Base-by-base conservation (phyloP, 2,329 filamentous ascomycete genomes). In the Neofusicoccum cordaticola region DNA sequence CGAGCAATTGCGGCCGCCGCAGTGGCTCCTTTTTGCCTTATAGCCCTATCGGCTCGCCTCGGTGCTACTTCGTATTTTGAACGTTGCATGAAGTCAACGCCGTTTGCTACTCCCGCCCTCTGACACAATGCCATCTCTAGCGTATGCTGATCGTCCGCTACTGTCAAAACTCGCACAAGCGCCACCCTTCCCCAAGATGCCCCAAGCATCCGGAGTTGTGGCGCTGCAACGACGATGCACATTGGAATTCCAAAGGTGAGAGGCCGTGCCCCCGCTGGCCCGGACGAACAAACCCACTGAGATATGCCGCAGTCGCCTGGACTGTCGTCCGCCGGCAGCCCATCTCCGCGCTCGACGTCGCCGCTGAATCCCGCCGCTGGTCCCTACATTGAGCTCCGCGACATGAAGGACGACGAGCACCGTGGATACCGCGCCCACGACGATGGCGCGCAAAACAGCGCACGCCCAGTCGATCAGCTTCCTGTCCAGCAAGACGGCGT, bases 41-140 rank as follows among this genome's bases (percentile, higher is more conserved):
- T 51, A 50, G 58, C 58, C 58, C 58, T 62, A 62, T 41, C 58
- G 58, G 58, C 11, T 34, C 27, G 31, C 44, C 11, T 34, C 44
- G 58, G 58, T 19, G 58, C 34, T 50, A 62, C 58, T 45, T 62
- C 58, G 58, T 62, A 62, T 62, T 51, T 1, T 31, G 57, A 27
- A 47, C 17, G 34, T 60, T 48, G 56, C 42, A 60, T 19, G 27
- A 9, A 15, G 5, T 35, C 12, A 15, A 8, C 52, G 37, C 39
- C 53, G 53, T 42, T 58, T 15, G 41, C 42, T 35, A 41, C 45
- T 51, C 13, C 37, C 22, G 35, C 19, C 13, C 31, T 61, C 31
- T 50, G 57, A 34, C 34, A 34, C 39, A 45, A 34, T 22, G 27
- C 37, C 8, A 17, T 3, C 4, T 15, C 19, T 51, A 51, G 58